Conservation (phyloP, 495 filamentous ascomycete species). For the Talaromyces nanjingensis region DNA sequence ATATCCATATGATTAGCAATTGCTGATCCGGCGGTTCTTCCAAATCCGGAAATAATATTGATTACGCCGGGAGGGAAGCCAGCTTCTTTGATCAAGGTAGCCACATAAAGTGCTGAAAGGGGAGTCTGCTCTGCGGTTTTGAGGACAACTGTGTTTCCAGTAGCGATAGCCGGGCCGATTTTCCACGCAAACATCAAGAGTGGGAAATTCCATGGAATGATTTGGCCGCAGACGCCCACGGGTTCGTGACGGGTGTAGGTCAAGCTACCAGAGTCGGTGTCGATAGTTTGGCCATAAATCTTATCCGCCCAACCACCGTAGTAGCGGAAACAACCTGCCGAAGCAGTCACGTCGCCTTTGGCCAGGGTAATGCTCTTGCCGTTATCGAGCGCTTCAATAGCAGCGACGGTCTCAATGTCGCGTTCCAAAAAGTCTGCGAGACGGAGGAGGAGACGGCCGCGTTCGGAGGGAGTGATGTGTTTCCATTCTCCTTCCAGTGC, state of each 20-base stretch:
- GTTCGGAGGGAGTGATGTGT: slow-evolving; percentile 64
- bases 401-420: slow-evolving; percentile 68
- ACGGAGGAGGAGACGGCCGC: slow-evolving; percentile 67
- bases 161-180: slow-evolving; percentile 75
- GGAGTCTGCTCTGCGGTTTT: slow-evolving; percentile 98
- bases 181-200: slow-evolving; percentile 85
- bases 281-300: slow-evolving; percentile 85
- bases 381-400: slow-evolving; percentile 90
- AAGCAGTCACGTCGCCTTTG: slow-evolving; percentile 64
- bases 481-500: slow-evolving; percentile 80
- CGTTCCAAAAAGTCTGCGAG: slow-evolving; percentile 82
- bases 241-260: slow-evolving; percentile 76
- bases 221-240: slow-evolving; percentile 70
- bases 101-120: slow-evolving; percentile 74
- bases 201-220: slow-evolving; percentile 89
- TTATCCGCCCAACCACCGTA: slow-evolving; percentile 99
- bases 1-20: slow-evolving; percentile 93
- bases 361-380: slow-evolving; percentile 85
- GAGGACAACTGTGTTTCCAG: slow-evolving; percentile 82
- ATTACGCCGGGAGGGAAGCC: slow-evolving; percentile 95
- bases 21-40: slow-evolving; percentile 82
- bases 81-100: slow-evolving; percentile 79
- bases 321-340: slow-evolving; percentile 65
- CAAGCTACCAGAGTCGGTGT: slow-evolving; percentile 67
- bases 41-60: slow-evolving; percentile 92